These are phyloP conservation scores for Chondrus crispus DNA, from an alignment of 23 red algal species.

Conservation along the genomic window DNA sequence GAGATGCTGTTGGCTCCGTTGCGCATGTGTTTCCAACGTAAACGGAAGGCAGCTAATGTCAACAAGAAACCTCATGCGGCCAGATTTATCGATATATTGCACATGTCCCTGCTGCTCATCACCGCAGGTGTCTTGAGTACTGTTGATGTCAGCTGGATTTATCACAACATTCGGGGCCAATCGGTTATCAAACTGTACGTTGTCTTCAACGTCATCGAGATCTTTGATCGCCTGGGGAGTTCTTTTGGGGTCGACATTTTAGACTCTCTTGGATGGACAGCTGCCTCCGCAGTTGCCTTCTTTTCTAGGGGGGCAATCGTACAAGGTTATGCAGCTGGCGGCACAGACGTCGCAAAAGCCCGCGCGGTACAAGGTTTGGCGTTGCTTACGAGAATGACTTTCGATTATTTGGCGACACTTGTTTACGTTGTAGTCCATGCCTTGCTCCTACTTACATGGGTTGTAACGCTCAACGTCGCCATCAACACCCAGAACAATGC, in stretches of 20 bases:
- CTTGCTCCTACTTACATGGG: conserved; percentile 52
- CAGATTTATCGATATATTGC: conserved; percentile 22
- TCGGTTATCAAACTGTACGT: conserved; percentile 90
- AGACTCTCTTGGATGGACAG: conserved; percentile 74
- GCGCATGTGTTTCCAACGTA: neutral
- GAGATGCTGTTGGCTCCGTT: neutral
- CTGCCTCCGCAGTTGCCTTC: conserved; percentile 56
- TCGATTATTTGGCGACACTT: conserved; percentile 74
- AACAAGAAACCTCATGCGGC: neutral
- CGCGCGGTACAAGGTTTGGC: conserved; percentile 56
- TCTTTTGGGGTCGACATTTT: conserved; percentile 83
- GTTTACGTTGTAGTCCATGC: conserved; percentile 82
- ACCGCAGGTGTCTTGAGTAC: conserved; percentile 7
- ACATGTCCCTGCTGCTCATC: conserved; percentile 35
- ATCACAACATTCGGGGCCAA: conserved; percentile 92
- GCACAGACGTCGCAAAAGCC: neutral
- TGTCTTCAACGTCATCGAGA: conserved; percentile 94
- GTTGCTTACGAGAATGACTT: conserved; percentile 47
- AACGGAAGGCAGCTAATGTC: neutral
- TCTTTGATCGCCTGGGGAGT: conserved; percentile 79
- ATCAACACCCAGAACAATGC: conserved; percentile 91
- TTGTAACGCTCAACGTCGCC: conserved; percentile 90
- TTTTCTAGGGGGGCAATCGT: conserved; percentile 3
- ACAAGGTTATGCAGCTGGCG: neutral
- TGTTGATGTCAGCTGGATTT: conserved; percentile 73